Base-by-base conservation (phyloP, 495 filamentous ascomycete genomes). In the Penicillium paradoxum region DNA sequence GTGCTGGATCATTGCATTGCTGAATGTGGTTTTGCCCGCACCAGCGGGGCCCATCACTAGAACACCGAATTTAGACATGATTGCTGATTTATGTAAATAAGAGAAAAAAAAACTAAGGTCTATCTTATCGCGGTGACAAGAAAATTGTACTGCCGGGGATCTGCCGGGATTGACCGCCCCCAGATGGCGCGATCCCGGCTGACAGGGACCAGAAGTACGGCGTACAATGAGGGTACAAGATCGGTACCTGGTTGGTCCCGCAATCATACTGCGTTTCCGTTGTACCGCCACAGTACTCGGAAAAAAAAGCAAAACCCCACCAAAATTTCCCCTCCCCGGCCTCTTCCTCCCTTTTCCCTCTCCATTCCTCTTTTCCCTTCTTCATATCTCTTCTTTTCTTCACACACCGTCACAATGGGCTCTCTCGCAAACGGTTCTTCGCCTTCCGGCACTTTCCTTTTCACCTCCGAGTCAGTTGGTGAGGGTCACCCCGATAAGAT, bases 401-500 rank as follows among this genome's bases (percentile, higher is more conserved):
- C 55, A 51, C 62, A 53, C 54, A 54, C 50, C 48, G 59, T 67
- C 76, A 83, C 67, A 77, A 88, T 87, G 83, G 79, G 78, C 71
- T 71, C 65, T 56, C 58, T 74, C 46, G 63, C 79, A 62, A 84
- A 81, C 74, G 71, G 73, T 7, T n/a, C n/a, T 41, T 73, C 77
- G 61, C 79, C 83, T 57, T 62, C 78, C 62, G 85, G 82, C 57
- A 93, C 89, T 61, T 97, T 96, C 81, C 85, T 97, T 62, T 98
- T 98, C 87, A 98, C 92, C 73, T 98, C 92, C 73, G 93, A 98
- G 77, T 96, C 91, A 36, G 93, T 98, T 64, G 92, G 92, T 68
- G 91, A 96, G 79, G 93, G 93, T 58, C 91, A 97, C 79, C 90
- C 91, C 56, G 91, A 97, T 77, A 96, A 97, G 85, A 96, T 96